Evolutionary conservation across 352 stramenopile genomes (phyloP).

Genomic region (Globisporangium emineosum): DNA sequence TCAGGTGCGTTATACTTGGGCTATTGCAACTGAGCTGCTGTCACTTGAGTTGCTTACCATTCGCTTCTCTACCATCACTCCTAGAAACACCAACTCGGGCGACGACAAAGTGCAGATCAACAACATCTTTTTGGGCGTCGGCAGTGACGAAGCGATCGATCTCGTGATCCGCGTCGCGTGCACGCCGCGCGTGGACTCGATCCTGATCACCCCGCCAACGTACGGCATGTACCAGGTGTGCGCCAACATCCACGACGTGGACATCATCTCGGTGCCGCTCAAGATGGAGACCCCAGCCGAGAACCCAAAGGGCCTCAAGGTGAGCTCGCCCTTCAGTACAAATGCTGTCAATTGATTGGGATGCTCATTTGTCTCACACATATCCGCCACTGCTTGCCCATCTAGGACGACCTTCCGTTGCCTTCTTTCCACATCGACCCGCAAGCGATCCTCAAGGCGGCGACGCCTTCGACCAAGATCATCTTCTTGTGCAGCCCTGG

Average conservation of each 20-base stretch:
- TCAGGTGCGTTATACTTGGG: conserved; percentile 30
- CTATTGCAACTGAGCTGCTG: background rate
- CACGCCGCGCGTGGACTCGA: conserved; percentile 89
- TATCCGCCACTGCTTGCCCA: background rate
- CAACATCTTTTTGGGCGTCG: conserved; percentile 98
- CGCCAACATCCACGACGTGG: conserved; percentile 97
- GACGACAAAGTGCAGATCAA: conserved; percentile 68
- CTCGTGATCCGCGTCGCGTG: conserved; percentile 97
- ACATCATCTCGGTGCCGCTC: conserved; percentile 91
- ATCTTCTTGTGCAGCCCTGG: conserved; percentile 97
- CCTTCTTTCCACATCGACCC: conserved; percentile 84
- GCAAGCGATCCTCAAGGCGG: conserved; percentile 83
- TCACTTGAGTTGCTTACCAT: background rate
- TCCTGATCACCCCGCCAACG: conserved; percentile 96
- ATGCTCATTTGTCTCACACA: background rate
- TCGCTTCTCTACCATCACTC: conserved; percentile 12
- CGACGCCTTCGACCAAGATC: conserved; percentile 92
- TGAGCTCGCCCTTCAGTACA: background rate
- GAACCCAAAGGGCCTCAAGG: conserved; percentile 69
- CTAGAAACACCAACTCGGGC: conserved; percentile 47
- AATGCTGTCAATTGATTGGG: background rate
- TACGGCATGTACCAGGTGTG: conserved; percentile 99
- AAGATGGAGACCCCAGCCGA: conserved; percentile 54
- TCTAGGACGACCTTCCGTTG: conserved; percentile 38
- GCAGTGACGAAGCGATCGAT: conserved; percentile 98